phyloP scores from a whole-genome alignment of 192 early-diverging fungal genomes.

The Physocladia obscura region DNA sequence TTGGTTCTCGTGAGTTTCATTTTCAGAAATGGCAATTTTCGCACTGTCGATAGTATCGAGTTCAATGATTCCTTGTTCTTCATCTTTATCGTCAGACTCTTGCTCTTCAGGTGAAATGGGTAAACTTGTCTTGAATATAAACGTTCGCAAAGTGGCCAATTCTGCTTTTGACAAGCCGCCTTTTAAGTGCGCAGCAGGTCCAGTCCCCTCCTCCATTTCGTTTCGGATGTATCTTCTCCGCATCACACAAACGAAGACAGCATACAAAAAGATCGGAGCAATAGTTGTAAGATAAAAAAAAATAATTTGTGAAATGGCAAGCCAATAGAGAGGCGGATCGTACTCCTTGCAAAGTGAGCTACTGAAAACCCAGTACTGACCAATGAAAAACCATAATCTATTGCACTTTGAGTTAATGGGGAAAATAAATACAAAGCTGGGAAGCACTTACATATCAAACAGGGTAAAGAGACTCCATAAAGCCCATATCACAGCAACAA shows the following conservation, averaged over 20 bases:
- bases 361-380: conserved; percentile 28
- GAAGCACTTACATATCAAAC: conserved; percentile 30
- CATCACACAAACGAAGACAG: conserved; percentile 16
- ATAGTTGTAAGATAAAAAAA: conserved; percentile 32
- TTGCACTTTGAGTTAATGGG: background rate
- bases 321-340: conserved; percentile 29
- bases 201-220: conserved; percentile 18
- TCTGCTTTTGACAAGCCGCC: conserved; percentile 31
- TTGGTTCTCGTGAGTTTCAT: background rate
- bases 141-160: conserved; percentile 29
- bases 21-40: background rate
- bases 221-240: conserved; percentile 14
- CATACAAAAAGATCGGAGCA: conserved; percentile 25
- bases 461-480: conserved; percentile 26
- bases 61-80: conserved; percentile 2
- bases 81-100: conserved; percentile 7
- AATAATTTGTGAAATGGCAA: conserved; percentile 27
- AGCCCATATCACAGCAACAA: conserved; percentile 15
- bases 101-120: conserved; percentile 19
- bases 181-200: conserved; percentile 29
- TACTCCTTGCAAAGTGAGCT: conserved; percentile 6
- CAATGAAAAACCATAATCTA: conserved; percentile 31
- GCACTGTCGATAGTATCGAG: too few species aligned
- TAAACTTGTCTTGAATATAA: conserved; percentile 23
- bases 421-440: background rate